A percentile compares a stretch with the other conserved stretches of the same genome.
phyloP scores from a whole-genome alignment of 2,329 filamentous ascomycete genomes.

The Fusarium sp. region DNA sequence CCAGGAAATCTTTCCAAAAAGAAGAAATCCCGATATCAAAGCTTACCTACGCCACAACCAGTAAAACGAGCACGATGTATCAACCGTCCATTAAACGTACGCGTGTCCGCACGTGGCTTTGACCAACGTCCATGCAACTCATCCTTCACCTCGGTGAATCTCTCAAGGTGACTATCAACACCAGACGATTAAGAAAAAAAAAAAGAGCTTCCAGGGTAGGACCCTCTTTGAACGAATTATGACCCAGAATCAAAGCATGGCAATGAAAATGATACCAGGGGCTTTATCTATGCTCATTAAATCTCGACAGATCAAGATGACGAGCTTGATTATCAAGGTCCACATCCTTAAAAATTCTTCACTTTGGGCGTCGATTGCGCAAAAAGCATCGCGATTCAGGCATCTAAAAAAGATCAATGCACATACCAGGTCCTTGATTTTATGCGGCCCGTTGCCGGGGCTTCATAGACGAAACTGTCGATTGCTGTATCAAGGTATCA shows the following conservation, averaged over 20 bases:
- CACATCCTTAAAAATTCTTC: background rate
- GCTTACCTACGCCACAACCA: background rate
- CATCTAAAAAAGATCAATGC: constrained; percentile 1
- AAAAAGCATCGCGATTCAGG: background rate
- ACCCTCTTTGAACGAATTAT: background rate
- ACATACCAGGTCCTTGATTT: background rate
- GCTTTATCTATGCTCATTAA: constrained; percentile 8
- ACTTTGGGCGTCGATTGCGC: background rate
- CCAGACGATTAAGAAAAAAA: background rate
- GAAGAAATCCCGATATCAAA: background rate
- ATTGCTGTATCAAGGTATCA: constrained; percentile 10
- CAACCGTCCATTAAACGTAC: background rate
- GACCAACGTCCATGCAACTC: background rate
- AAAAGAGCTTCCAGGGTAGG: background rate
- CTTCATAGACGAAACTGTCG: constrained; percentile 5
- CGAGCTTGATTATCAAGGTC: background rate
- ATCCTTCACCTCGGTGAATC: background rate
- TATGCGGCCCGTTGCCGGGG: background rate
- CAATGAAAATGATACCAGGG: background rate
- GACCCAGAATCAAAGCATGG: background rate
- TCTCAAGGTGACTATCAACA: background rate
- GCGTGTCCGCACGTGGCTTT: background rate
- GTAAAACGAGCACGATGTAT: background rate
- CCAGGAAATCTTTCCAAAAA: background rate
- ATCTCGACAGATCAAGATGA: background rate